These are phyloP conservation scores for Rhododendron williamsianum DNA, from an alignment of 148 eudicot genomes.

Conservation along the genomic window DNA sequence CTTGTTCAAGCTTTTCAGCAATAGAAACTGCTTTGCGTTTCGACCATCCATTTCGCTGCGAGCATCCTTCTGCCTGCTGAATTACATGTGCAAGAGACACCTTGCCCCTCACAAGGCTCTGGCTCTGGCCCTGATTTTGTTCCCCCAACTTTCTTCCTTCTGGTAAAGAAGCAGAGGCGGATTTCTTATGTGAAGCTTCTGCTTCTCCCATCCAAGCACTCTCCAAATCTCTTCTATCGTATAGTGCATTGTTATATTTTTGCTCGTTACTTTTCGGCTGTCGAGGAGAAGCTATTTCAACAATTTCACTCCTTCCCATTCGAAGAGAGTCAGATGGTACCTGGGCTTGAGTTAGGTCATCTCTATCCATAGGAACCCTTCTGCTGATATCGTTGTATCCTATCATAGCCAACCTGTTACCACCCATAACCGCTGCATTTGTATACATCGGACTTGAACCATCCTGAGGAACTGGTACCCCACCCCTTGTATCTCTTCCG, in stretches of 20 bases:
- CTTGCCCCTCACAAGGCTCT: slow-evolving; percentile 70
- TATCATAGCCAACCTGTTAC: slow-evolving; percentile 18
- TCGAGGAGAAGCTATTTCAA: slow-evolving; percentile 53
- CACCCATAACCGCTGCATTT: slow-evolving; percentile 14
- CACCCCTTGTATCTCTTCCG: slow-evolving; percentile 32
- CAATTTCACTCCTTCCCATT: slow-evolving; percentile 58
- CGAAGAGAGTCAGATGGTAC: slow-evolving; percentile 14
- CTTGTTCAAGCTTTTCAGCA: slow-evolving; percentile 96
- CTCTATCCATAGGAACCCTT: slow-evolving; percentile 20
- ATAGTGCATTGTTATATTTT: slow-evolving; percentile 14
- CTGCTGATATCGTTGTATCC: slow-evolving; percentile 23
- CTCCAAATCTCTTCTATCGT: slow-evolving; percentile 25
- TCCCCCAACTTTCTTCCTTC: slow-evolving; percentile 38
- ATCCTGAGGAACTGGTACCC: slow-evolving; percentile 28
- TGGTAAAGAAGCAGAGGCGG: slow-evolving; percentile 24
- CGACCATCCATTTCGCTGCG: slow-evolving; percentile 72
- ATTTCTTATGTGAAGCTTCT: slow-evolving; percentile 21
- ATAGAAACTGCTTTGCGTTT: slow-evolving; percentile 82
- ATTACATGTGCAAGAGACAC: slow-evolving; percentile 92
- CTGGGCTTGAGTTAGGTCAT: slow-evolving; percentile 11
- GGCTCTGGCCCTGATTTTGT: slow-evolving; percentile 46
- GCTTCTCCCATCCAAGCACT: slow-evolving; percentile 24
- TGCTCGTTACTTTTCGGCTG: slow-evolving; percentile 27
- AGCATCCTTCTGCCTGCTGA: slow-evolving; percentile 76
- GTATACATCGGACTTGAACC: slow-evolving; percentile 25